These are phyloP conservation scores for Lobosporangium transversale DNA, from an alignment of 192 early-diverging fungal species.

Conservation along the genomic window DNA sequence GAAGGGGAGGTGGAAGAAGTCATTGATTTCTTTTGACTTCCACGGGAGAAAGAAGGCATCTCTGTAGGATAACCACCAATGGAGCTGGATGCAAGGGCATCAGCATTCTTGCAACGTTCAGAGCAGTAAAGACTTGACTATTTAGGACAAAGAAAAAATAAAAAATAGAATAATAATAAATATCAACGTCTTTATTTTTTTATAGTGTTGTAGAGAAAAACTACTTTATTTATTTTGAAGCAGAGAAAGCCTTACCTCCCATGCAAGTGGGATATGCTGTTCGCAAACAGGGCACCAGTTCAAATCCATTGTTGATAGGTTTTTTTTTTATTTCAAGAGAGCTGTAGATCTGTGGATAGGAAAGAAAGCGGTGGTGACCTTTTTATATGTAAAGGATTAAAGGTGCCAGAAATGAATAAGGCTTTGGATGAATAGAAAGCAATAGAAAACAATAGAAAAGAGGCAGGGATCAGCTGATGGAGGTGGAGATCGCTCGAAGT, in stretches of 20 bases:
- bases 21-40: constrained; percentile 10
- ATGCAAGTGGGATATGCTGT: constrained; percentile 52
- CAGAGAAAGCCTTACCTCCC: constrained; percentile 47
- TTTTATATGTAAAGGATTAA: too few species aligned
- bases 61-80: constrained; percentile 9
- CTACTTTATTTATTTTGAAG: too few species aligned
- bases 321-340: neutral
- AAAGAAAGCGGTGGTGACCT: too few species aligned
- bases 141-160: neutral
- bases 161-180: too few species aligned
- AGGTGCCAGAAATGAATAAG: neutral
- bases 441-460: constrained; percentile 7
- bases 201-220: too few species aligned
- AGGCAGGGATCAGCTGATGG: constrained; percentile 24
- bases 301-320: constrained; percentile 38
- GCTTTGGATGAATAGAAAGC: constrained; percentile 1
- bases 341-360: constrained; percentile 4
- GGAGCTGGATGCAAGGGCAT: constrained; percentile 22
- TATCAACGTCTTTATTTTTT: too few species aligned
- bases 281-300: constrained; percentile 57
- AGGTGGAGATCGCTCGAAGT: neutral
- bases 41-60: constrained; percentile 30
- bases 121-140: constrained; percentile 54
- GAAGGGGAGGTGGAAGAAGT: constrained; percentile 17
- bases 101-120: constrained; percentile 51